Evolutionary conservation across 306 rosid species (phyloP).

Genomic region (Pachyrhizus erosus): DNA sequence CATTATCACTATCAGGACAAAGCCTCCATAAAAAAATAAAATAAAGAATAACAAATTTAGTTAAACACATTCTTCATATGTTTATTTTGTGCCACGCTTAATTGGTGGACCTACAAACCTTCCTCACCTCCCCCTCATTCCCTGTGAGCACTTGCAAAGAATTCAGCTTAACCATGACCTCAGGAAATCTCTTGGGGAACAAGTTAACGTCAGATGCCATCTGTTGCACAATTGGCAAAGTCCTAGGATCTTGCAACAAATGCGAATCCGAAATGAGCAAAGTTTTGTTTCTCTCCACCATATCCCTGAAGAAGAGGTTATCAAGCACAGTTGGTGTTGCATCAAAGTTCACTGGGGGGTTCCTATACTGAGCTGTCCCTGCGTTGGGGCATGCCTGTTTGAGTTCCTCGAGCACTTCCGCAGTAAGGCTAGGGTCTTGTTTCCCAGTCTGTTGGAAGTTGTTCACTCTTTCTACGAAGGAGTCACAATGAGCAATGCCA

Average conservation of each 20-base stretch:
- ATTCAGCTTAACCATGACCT: constrained; percentile 44
- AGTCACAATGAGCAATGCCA: constrained; percentile 54
- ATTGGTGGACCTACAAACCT: constrained; percentile 58
- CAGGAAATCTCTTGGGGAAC: constrained; percentile 48
- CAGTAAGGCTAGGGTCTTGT: constrained; percentile 45
- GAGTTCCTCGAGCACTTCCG: background rate
- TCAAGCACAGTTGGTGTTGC: constrained; percentile 60
- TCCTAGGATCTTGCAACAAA: constrained; percentile 45
- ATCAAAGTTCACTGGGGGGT: constrained; percentile 48
- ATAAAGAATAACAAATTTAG: background rate
- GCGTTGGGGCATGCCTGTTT: constrained; percentile 34
- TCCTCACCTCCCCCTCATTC: constrained; percentile 62
- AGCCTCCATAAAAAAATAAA: background rate
- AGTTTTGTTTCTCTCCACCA: constrained; percentile 39
- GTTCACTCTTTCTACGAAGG: constrained; percentile 46
- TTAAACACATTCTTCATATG: background rate
- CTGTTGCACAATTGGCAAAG: constrained; percentile 39
- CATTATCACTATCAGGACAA: background rate
- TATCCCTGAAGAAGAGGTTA: constrained; percentile 48
- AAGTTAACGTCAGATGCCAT: constrained; percentile 35
- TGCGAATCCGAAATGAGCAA: constrained; percentile 60
- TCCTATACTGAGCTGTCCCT: background rate
- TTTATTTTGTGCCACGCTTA: background rate
- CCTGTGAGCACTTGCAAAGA: constrained; percentile 53
- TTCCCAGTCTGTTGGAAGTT: constrained; percentile 16